These are phyloP conservation scores for Alternaria ventricosa DNA, from an alignment of 2,329 filamentous ascomycete species.

Conservation along the genomic window DNA sequence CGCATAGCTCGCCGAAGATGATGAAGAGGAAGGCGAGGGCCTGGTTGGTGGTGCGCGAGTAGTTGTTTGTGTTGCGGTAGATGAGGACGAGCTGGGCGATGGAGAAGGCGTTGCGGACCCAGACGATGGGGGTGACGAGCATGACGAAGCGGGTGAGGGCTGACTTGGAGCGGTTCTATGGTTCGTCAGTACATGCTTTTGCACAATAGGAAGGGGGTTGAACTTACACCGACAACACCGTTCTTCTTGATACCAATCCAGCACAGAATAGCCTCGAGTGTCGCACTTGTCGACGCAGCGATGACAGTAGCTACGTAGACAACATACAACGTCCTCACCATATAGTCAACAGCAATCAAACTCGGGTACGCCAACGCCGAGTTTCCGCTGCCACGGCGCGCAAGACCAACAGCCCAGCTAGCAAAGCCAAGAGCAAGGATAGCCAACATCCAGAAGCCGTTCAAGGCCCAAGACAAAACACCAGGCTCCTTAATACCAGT, in stretches of 20 bases:
- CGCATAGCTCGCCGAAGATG: conserved; percentile 23
- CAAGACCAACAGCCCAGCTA: conserved; percentile 20
- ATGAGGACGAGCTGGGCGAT: conserved; percentile 22
- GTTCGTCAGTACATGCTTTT: background rate
- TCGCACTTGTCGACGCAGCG: conserved; percentile 16
- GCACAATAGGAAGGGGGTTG: too few species aligned
- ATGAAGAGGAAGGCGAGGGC: conserved; percentile 29
- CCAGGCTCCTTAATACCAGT: conserved; percentile 21
- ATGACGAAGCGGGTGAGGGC: conserved; percentile 19
- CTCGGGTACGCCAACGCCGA: conserved; percentile 12
- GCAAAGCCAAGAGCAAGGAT: conserved; percentile 21
- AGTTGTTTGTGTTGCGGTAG: conserved; percentile 17
- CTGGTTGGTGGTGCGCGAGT: conserved; percentile 25
- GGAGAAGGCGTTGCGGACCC: conserved; percentile 23
- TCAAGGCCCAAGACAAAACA: conserved; percentile 18
- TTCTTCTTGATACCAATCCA: conserved; percentile 21
- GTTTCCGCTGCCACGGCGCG: conserved; percentile 6
- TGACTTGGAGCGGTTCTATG: conserved; percentile 3
- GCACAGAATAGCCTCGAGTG: conserved; percentile 19
- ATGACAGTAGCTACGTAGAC: conserved; percentile 16
- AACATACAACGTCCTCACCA: conserved; percentile 15
- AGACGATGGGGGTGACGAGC: conserved; percentile 20
- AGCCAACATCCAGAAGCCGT: conserved; percentile 21
- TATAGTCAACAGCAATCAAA: background rate
- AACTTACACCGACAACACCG: conserved; percentile 19